phyloP scores from a whole-genome alignment of 1,284 basidiomycete species.

The Trichosporon ovoides region DNA sequence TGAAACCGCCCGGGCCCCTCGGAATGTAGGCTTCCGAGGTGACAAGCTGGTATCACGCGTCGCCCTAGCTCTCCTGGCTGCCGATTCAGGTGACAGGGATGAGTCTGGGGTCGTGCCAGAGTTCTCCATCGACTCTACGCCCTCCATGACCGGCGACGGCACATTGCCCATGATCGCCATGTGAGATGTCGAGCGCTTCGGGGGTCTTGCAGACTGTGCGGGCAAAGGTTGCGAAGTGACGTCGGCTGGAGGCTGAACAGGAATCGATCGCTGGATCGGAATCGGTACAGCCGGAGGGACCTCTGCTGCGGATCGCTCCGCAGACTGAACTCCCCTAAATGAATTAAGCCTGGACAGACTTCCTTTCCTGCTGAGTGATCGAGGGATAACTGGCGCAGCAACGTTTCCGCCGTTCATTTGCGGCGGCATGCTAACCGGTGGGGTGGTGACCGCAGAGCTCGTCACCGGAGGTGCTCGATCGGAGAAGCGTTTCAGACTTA shows the following conservation, averaged over 20 bases:
- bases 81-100: neutral
- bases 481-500: neutral
- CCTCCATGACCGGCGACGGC: neutral
- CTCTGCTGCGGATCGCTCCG: neutral
- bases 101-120: neutral
- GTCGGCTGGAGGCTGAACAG: too few relatives aligned
- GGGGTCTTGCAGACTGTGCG: neutral
- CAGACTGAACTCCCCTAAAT: neutral
- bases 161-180: neutral
- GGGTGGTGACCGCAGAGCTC: neutral
- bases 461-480: too few relatives aligned
- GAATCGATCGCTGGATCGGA: too few relatives aligned
- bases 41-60: neutral
- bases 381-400: neutral
- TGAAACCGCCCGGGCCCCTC: neutral
- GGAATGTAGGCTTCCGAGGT: neutral
- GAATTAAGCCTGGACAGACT: neutral
- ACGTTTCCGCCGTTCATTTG: neutral
- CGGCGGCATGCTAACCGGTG: neutral
- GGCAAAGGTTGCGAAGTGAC: neutral
- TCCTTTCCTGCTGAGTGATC: neutral
- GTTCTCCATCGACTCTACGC: neutral
- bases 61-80: neutral
- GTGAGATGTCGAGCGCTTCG: neutral
- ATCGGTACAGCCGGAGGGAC: neutral